These are phyloP conservation scores for Erysimum cheiri DNA, from an alignment of 441 rosid genomes.

Conservation along the genomic window DNA sequence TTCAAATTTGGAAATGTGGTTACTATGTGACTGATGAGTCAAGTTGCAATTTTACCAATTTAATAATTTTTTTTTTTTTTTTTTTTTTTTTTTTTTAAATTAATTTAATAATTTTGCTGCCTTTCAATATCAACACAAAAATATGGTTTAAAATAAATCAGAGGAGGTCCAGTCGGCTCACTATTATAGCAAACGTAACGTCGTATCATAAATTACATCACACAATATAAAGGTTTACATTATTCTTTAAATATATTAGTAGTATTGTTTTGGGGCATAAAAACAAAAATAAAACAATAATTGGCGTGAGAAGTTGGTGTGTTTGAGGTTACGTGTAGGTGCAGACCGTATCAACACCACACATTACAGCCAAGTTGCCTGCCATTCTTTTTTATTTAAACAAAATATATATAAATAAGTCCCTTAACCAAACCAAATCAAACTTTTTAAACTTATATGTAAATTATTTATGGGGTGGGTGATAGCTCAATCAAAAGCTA, in stretches of 20 bases:
- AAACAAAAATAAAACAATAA: slow-evolving; percentile 31
- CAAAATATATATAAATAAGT: neutral
- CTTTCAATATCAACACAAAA: neutral
- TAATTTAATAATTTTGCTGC: neutral
- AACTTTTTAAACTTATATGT: neutral
- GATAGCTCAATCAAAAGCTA: neutral
- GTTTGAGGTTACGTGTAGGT: slow-evolving; percentile 38
- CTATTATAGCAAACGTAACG: slow-evolving; percentile 18
- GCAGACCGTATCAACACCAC: slow-evolving; percentile 33
- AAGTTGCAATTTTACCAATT: neutral
- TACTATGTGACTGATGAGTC: neutral
- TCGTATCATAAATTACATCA: slow-evolving; percentile 32
- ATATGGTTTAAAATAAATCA: neutral
- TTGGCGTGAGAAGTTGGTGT: slow-evolving; percentile 36
- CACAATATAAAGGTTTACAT: slow-evolving; percentile 27
- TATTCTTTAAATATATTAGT: neutral
- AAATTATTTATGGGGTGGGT: neutral
- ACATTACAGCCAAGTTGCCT: slow-evolving; percentile 38
- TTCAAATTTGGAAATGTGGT: neutral
- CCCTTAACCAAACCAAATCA: slow-evolving; percentile 7
- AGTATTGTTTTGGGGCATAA: neutral
- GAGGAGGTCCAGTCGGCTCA: slow-evolving; percentile 29
- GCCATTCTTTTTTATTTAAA: slow-evolving; percentile 27
- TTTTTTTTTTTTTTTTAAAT: too few species aligned
- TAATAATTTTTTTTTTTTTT: neutral